A percentile compares a stretch with the other conserved stretches of the same genome.
Conservation (phyloP, 179 eudicot species). For the Beta corolliflora region DNA sequence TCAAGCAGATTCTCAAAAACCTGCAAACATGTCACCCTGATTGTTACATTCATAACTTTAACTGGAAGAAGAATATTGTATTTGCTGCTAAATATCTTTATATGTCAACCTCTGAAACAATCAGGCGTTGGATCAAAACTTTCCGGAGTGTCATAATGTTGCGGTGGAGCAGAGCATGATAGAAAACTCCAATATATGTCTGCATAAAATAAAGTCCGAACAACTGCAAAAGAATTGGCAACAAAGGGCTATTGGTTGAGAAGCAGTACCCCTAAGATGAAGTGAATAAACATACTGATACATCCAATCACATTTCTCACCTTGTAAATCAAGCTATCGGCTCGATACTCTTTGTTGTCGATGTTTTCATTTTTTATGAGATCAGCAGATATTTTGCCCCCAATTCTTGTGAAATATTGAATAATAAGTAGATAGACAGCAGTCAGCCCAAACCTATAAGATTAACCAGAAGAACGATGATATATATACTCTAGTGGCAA, state of each 20-base stretch:
- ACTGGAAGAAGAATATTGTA: neutral
- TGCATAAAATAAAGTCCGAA: constrained; percentile 97
- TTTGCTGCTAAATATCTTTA: neutral
- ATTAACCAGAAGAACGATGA: constrained; percentile 6
- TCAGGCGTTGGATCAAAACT: constrained; percentile 82
- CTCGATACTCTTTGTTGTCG: constrained; percentile 66
- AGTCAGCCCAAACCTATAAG: constrained; percentile 73
- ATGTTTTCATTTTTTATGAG: constrained; percentile 69
- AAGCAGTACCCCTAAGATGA: neutral
- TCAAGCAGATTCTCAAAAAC: constrained; percentile 82
- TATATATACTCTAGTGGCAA: neutral
- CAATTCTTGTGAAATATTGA: constrained; percentile 78
- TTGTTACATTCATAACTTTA: constrained; percentile 11
- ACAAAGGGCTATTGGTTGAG: neutral
- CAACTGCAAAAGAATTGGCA: constrained; percentile 49
- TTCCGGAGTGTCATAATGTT: constrained; percentile 80
- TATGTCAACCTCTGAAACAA: constrained; percentile 68
- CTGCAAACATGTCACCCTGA: constrained; percentile 37
- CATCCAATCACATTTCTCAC: constrained; percentile 33
- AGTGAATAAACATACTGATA: neutral
- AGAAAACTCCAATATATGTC: constrained; percentile 92
- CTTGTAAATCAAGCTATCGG: constrained; percentile 93
- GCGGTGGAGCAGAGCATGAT: constrained; percentile 86
- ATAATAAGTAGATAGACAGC: constrained; percentile 74
- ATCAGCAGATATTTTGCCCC: constrained; percentile 80